These are phyloP conservation scores for Tothia fuscella DNA, from an alignment of 2,329 filamentous ascomycete genomes.

Conservation along the genomic window DNA sequence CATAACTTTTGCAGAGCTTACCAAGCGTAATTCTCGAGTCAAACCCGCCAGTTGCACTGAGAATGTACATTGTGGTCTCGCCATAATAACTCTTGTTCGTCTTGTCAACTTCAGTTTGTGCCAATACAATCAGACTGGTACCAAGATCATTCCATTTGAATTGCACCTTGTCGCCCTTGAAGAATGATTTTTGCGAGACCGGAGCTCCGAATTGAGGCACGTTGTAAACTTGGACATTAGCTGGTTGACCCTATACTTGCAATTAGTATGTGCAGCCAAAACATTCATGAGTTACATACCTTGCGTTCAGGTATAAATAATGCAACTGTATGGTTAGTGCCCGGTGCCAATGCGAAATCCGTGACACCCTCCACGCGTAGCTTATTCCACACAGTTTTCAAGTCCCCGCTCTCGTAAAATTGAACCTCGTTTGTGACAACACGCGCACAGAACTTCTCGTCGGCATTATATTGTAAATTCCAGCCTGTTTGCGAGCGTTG, in stretches of 20 bases:
- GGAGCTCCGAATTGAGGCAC: slow-evolving; percentile 74
- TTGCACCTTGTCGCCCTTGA: slow-evolving; percentile 98
- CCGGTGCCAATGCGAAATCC: slow-evolving; percentile 82
- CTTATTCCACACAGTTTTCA: slow-evolving; percentile 88
- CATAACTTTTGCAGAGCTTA: slow-evolving; percentile 22
- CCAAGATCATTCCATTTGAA: slow-evolving; percentile 95
- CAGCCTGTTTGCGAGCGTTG: slow-evolving; percentile 92
- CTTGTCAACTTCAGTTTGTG: slow-evolving; percentile 96
- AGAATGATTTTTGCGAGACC: slow-evolving; percentile 96
- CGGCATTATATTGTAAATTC: slow-evolving; percentile 93
- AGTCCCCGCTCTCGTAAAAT: slow-evolving; percentile 82
- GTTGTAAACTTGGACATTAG: slow-evolving; percentile 86
- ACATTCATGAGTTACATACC: slow-evolving; percentile 38
- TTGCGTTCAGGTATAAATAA: slow-evolving; percentile 94
- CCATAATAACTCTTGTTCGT: slow-evolving; percentile 99
- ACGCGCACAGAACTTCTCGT: slow-evolving; percentile 88
- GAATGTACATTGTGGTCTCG: slow-evolving; percentile 90
- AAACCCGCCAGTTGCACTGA: slow-evolving; percentile 82
- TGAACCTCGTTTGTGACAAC: slow-evolving; percentile 95
- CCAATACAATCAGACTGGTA: slow-evolving; percentile 83
- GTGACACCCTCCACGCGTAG: slow-evolving; percentile 80
- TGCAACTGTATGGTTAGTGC: slow-evolving; percentile 81
- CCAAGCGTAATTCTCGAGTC: slow-evolving; percentile 78
- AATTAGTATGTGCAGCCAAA: slow-evolving; percentile 13
- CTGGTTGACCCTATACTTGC: slow-evolving; percentile 66